Conservation (phyloP, 1,139 yeast species). For the Candida mesenterica region DNA sequence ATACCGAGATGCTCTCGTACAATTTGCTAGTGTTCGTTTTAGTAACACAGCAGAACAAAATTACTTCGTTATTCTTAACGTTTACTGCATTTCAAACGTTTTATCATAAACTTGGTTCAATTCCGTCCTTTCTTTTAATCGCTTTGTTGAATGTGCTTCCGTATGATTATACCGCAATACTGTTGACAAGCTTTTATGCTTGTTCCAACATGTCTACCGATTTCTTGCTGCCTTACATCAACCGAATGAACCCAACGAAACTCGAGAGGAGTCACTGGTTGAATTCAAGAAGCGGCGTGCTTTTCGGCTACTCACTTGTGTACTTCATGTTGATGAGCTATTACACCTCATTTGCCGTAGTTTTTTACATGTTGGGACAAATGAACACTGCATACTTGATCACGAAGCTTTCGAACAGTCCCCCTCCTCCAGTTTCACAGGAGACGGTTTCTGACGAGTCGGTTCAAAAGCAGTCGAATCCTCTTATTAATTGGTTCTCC, state of each 20-base stretch:
- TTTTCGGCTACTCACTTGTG: slow-evolving; percentile 58
- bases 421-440: slow-evolving; percentile 5
- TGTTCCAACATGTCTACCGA: slow-evolving; percentile 44
- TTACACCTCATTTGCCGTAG: slow-evolving; percentile 46
- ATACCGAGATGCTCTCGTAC: slow-evolving; percentile 10
- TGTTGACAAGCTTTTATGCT: slow-evolving; percentile 48
- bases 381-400: slow-evolving; percentile 54
- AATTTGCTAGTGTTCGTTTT: slow-evolving; percentile 13
- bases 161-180: slow-evolving; percentile 29
- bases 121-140: slow-evolving; percentile 40
- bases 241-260: slow-evolving; percentile 44
- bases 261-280: slow-evolving; percentile 52
- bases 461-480: slow-evolving; percentile 10
- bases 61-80: slow-evolving; percentile 44
- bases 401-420: slow-evolving; percentile 47
- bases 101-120: slow-evolving; percentile 46
- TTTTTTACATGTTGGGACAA: slow-evolving; percentile 56
- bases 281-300: slow-evolving; percentile 53
- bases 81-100: slow-evolving; percentile 43
- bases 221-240: slow-evolving; percentile 52
- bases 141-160: slow-evolving; percentile 34
- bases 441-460: background rate
- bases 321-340: slow-evolving; percentile 41
- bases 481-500: slow-evolving; percentile 31
- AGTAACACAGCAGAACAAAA: slow-evolving; percentile 24